Evolutionary conservation across 192 early-diverging fungal species (phyloP).

Genomic region (Backusella westeae): DNA sequence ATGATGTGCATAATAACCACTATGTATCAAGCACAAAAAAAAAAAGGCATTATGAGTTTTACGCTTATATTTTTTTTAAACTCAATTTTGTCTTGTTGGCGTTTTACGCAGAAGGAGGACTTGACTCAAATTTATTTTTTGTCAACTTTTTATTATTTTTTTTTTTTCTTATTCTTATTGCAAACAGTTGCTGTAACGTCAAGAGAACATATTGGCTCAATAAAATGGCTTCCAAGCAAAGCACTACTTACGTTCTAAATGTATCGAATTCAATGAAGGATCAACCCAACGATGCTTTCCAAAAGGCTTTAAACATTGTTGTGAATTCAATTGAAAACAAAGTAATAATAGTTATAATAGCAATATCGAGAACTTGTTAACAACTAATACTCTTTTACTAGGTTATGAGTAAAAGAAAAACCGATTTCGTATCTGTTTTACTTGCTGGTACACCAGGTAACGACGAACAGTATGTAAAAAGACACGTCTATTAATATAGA

Average conservation of each 20-base stretch:
- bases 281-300: not conserved
- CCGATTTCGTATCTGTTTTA: not conserved
- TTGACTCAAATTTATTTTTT: too few relatives aligned
- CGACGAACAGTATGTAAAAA: not conserved
- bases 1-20: too few relatives aligned
- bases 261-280: not conserved
- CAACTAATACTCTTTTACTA: not conserved
- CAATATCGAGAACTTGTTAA: too few relatives aligned
- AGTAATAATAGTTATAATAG: not conserved
- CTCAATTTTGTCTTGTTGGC: too few relatives aligned
- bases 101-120: too few relatives aligned
- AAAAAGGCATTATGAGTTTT: too few relatives aligned
- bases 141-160: too few relatives aligned
- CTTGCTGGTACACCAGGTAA: conserved; percentile 2
- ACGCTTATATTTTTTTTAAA: too few relatives aligned
- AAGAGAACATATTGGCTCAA: not conserved
- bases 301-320: not conserved
- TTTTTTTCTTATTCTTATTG: not conserved
- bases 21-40: too few relatives aligned
- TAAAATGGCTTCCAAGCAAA: not conserved
- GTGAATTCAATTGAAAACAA: not conserved
- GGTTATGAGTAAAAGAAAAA: not conserved
- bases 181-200: too few relatives aligned
- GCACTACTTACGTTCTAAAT: not conserved
- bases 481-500: not conserved